phyloP scores from a whole-genome alignment of 2,329 filamentous ascomycete species.

The Pseudofabraea citricarpa region DNA sequence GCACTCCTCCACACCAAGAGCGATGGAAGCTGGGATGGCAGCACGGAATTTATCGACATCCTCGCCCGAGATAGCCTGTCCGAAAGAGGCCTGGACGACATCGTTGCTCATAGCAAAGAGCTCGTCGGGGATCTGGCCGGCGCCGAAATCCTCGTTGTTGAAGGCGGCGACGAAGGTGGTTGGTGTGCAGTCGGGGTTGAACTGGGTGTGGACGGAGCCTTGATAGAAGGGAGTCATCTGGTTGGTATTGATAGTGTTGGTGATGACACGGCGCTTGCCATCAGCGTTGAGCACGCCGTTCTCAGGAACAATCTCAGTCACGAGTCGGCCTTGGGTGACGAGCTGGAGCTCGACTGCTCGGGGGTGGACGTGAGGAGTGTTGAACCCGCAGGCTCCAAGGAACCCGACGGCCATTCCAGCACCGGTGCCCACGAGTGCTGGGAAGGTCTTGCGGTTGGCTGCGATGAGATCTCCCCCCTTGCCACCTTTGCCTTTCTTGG shows the following conservation, averaged over 20 bases:
- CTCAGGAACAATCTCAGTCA: slow-evolving; percentile 48
- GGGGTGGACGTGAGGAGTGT: slow-evolving; percentile 49
- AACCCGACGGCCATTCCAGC: not conserved
- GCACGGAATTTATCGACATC: slow-evolving; percentile 27
- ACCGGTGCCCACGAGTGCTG: not conserved
- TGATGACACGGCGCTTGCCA: too few species aligned
- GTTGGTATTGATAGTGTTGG: slow-evolving; percentile 35
- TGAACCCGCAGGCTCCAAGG: not conserved
- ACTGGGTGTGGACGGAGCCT: slow-evolving; percentile 49
- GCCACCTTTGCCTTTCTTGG: not conserved
- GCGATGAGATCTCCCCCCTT: not conserved
- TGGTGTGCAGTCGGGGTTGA: slow-evolving; percentile 47
- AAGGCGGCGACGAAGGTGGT: slow-evolving; percentile 44
- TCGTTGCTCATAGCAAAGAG: slow-evolving; percentile 32
- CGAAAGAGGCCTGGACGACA: slow-evolving; percentile 26
- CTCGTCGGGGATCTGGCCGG: slow-evolving; percentile 28
- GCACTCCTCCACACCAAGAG: slow-evolving; percentile 39
- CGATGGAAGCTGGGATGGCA: slow-evolving; percentile 35
- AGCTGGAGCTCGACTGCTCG: slow-evolving; percentile 49
- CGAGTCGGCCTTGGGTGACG: slow-evolving; percentile 42
- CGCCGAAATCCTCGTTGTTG: slow-evolving; percentile 29
- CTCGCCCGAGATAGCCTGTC: slow-evolving; percentile 22
- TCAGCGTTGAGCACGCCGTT: too few species aligned
- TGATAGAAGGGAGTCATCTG: slow-evolving; percentile 50
- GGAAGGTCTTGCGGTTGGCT: not conserved